Evolutionary conservation across 2,329 filamentous ascomycete genomes (phyloP).

Genomic region (Cadophora luteo-olivacea): DNA sequence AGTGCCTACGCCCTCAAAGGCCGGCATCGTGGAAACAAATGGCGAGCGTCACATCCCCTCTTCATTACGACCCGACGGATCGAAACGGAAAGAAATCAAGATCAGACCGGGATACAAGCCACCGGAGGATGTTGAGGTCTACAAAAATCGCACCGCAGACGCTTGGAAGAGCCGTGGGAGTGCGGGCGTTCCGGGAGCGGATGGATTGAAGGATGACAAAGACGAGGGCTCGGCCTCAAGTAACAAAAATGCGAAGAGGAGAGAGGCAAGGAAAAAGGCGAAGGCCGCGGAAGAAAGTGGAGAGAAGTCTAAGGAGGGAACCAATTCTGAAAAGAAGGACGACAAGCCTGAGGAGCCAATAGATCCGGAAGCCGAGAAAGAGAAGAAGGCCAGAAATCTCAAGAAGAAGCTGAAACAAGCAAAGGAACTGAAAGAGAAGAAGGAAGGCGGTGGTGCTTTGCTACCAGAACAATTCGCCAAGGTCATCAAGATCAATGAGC

Average conservation of each 20-base stretch:
- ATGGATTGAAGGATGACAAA: constrained; percentile 56
- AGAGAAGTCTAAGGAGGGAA: constrained; percentile 51
- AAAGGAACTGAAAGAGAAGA: constrained; percentile 87
- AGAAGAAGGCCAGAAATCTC: constrained; percentile 91
- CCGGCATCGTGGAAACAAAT: constrained; percentile 76
- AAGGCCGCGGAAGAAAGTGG: constrained; percentile 48
- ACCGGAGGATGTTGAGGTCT: constrained; percentile 93
- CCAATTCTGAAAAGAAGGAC: constrained; percentile 34
- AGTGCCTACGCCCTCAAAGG: constrained; percentile 56
- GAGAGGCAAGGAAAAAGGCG: constrained; percentile 69
- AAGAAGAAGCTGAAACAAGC: constrained; percentile 97
- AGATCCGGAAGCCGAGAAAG: constrained; percentile 78
- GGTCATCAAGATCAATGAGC: constrained; percentile 94
- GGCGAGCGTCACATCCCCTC: constrained; percentile 91
- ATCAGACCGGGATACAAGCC: constrained; percentile 93
- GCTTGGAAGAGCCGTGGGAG: constrained; percentile 78
- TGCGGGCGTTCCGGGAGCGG: constrained; percentile 78
- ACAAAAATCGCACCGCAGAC: constrained; percentile 91
- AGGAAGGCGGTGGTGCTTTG: constrained; percentile 81
- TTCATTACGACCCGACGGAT: constrained; percentile 85
- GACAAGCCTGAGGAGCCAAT: constrained; percentile 51
- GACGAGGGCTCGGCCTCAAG: constrained; percentile 58
- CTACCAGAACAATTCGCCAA: constrained; percentile 96
- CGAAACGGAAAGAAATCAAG: constrained; percentile 91
- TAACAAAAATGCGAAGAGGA: constrained; percentile 87